Base-by-base conservation (phyloP, 2,329 filamentous ascomycete species). In the Simplicillium aogashimaense region DNA sequence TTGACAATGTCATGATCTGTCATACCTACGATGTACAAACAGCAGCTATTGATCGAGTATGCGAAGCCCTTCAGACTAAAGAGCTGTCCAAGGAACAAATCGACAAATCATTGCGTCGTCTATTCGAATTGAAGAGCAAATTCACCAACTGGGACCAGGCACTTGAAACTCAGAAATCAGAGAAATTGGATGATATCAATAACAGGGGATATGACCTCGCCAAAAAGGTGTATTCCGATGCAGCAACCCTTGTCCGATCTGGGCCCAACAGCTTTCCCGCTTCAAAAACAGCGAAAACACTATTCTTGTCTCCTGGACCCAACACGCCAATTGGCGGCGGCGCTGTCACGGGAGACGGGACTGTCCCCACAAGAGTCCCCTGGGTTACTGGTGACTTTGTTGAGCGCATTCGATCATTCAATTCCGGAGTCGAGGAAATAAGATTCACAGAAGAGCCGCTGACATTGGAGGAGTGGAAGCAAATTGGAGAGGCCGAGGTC, bases 1-100 rank as follows among this genome's bases (percentile, higher is more conserved):
- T 50, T 13, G 51, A 54, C 40, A 54, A 49, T 35, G 48, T 51
- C 42, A 53, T 54, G 51, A 53, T 54, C 28, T 54, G 51, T 45
- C 51, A 54, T 36, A 54, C 51, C 1, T 51, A 46, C 37, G 44
- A 50, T 9, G 46, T 51, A 11, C 50, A 54, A 38, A 37, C 49
- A 3, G 50, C 44, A 2, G 46, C 50, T 7, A 36, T 54, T n/a
- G 50, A 54, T 35, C 46, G 51, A 14, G 18, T 53, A 14, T 54
- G 49, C 16, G 37, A 43, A 2, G 51, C 51, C 5, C 7, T 53
- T 4, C 39, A 44, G 13, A 28, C 36, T 4, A 44, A 47, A 5
- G 47, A 48, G 17, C 34, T 54, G 0, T 35, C 46, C 1, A 35
- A 44, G 7, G n/a, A 43, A 13, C 39, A 44, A 9, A 40, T 54